phyloP scores from a whole-genome alignment of 441 rosid genomes.

The Jatropha podagrica region DNA sequence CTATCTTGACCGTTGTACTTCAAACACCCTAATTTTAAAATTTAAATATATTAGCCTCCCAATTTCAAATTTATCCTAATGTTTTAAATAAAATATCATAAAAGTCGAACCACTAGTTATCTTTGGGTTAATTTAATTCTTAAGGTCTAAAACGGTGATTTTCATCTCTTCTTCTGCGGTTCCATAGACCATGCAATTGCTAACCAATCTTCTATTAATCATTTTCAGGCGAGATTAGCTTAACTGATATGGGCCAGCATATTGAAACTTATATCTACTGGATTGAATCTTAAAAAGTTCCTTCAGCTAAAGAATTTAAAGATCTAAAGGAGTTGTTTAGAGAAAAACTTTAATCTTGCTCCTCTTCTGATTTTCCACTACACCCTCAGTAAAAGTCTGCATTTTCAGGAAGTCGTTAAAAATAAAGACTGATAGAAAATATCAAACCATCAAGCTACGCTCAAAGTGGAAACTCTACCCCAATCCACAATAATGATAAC shows the following conservation, averaged over 20 bases:
- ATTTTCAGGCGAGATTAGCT: not conserved
- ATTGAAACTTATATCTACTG: not conserved
- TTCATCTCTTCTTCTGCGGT: too few species aligned
- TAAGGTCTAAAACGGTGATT: too few species aligned
- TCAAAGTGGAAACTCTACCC: not conserved
- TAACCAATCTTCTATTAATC: too few species aligned
- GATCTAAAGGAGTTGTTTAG: not conserved
- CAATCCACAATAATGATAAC: not conserved
- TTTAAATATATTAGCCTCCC: too few species aligned
- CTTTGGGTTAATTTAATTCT: too few species aligned
- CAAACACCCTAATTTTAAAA: too few species aligned
- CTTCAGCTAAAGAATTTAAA: not conserved
- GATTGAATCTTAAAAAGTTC: not conserved
- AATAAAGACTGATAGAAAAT: not conserved
- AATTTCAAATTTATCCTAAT: too few species aligned
- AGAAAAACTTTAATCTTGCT: not conserved
- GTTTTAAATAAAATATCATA: too few species aligned
- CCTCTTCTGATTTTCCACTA: not conserved
- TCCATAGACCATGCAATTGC: too few species aligned
- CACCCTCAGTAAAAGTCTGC: conserved; percentile 2
- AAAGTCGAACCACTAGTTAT: too few species aligned
- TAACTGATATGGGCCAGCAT: not conserved
- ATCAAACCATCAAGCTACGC: not conserved
- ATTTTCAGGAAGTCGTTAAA: conserved; percentile 8
- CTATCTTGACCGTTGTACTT: too few species aligned